Evolutionary conservation across 2,329 filamentous ascomycete species (phyloP).

Genomic region (Colletotrichum lentis): DNA sequence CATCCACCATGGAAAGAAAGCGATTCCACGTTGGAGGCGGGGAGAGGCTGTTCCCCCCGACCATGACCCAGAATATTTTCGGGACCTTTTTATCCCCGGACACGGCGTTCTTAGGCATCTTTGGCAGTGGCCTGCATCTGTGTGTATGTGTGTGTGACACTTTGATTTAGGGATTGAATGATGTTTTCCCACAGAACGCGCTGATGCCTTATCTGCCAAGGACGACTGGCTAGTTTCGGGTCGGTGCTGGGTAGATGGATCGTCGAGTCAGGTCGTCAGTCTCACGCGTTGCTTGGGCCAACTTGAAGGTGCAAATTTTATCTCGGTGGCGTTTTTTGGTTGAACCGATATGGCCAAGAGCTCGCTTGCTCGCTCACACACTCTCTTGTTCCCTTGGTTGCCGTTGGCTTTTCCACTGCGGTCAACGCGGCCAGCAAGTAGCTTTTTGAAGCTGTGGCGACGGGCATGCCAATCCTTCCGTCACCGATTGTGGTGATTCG

Average conservation of each 20-base stretch:
- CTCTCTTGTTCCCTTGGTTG: background rate
- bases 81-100: conserved; percentile 5
- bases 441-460: conserved; percentile 1
- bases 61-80: conserved; percentile 20
- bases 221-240: background rate
- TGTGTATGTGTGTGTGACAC: background rate
- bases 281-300: background rate
- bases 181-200: no score
- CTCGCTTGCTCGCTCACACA: no score
- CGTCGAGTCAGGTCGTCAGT: background rate
- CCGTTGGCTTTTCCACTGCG: background rate
- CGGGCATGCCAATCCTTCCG: background rate
- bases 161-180: background rate
- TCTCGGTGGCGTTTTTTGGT: background rate
- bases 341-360: background rate
- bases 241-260: background rate
- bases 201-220: background rate
- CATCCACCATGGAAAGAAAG: conserved; percentile 2
- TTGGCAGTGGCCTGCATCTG: background rate
- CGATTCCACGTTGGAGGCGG: conserved; percentile 23
- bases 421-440: background rate
- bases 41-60: conserved; percentile 26
- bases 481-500: background rate
- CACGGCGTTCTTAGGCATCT: conserved; percentile 11
- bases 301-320: background rate